Percentiles rank a stretch among this genome's conserved stretches.
These are phyloP conservation scores for Cladosporium sphaerospermum DNA, from an alignment of 2,329 filamentous ascomycete genomes.

Conservation along the genomic window DNA sequence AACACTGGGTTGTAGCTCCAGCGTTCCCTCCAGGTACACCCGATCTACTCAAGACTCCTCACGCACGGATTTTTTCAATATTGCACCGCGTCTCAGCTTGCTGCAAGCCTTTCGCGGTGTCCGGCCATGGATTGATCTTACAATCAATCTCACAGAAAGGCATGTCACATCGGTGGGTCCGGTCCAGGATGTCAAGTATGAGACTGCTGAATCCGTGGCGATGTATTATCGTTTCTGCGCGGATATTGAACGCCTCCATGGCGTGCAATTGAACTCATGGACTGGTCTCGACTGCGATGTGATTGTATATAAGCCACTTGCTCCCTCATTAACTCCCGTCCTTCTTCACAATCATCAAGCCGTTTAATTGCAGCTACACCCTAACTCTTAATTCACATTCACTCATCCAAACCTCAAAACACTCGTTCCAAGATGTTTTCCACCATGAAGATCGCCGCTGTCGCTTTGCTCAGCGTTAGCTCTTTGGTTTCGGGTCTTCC, in stretches of 20 bases:
- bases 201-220: not conserved
- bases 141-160: not conserved
- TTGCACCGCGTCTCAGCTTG: not conserved
- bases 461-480: conserved; percentile 4
- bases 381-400: not conserved
- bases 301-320: not conserved
- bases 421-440: conserved; percentile 7
- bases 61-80: not conserved
- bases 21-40: too few species aligned
- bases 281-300: not conserved
- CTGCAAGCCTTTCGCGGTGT: not conserved
- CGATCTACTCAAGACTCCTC: not conserved
- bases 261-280: not conserved
- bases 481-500: conserved; percentile 7
- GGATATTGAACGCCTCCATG: not conserved
- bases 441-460: conserved; percentile 5
- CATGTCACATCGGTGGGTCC: conserved; percentile 4
- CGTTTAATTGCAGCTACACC: not conserved
- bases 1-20: too few species aligned
- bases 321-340: not conserved
- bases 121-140: not conserved
- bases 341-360: not conserved
- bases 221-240: not conserved
- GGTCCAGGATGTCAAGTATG: not conserved
- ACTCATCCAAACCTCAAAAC: not conserved